Evolutionary conservation across 352 stramenopile genomes (phyloP).

Genomic region (Pythium pectinolyticum): DNA sequence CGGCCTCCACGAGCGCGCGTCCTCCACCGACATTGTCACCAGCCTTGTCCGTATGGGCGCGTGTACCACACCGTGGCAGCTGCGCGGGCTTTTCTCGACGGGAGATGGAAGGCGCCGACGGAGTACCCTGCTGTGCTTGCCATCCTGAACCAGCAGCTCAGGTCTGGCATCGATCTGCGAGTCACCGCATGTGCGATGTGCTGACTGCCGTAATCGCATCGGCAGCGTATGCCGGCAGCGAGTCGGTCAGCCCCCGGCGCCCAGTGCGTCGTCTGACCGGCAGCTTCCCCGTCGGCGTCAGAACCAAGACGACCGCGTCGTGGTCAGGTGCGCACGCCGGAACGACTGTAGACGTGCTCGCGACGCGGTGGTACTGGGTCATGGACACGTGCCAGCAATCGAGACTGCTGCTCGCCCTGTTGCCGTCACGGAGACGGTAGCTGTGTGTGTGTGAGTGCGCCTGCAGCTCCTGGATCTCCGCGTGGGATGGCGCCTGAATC

Average conservation of each 20-base stretch:
- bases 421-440: neutral
- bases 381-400: neutral
- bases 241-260: neutral
- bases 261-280: too few relatives aligned
- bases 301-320: neutral
- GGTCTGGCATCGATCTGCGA: too few relatives aligned
- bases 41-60: too few relatives aligned
- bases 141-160: neutral
- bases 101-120: neutral
- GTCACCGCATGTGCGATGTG: too few relatives aligned
- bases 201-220: neutral
- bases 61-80: neutral
- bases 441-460: slow-evolving; percentile 4
- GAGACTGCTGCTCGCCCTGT: neutral
- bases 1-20: too few relatives aligned
- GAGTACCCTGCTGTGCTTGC: neutral
- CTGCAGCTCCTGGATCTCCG: slow-evolving; percentile 1
- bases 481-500: neutral
- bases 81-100: neutral
- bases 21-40: too few relatives aligned
- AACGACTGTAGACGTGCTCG: neutral
- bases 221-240: neutral
- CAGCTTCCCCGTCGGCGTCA: neutral
- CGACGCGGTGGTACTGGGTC: neutral
- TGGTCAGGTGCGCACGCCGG: neutral